These are phyloP conservation scores for Acanthamoeba triangularis DNA, from an alignment of 208 protist species.

Conservation along the genomic window DNA sequence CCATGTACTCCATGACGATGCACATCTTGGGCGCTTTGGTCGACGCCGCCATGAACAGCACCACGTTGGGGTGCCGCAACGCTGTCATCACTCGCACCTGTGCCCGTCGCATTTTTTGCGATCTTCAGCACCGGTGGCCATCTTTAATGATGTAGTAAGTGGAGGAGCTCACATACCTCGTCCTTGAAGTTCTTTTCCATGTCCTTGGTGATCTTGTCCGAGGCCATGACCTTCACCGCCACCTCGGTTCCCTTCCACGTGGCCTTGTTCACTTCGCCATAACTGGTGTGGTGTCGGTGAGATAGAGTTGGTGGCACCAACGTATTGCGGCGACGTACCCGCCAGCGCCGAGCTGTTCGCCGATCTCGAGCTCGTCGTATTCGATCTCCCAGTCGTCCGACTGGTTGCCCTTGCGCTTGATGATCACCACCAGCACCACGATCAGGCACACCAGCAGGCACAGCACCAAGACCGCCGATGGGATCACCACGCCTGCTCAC, in stretches of 20 bases:
- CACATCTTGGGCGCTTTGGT: conserved; percentile 60
- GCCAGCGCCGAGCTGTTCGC: conserved; percentile 43
- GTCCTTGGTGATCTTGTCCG: conserved; percentile 70
- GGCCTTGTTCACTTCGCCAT: conserved; percentile 7
- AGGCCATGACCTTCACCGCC: conserved; percentile 45
- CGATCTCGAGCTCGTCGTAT: conserved; percentile 64
- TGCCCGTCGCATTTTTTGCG: fast-evolving
- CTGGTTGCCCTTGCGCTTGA: not conserved
- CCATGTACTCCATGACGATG: conserved; percentile 70
- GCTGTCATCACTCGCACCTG: conserved; percentile 83
- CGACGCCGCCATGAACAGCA: conserved; percentile 85
- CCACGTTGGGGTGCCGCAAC: conserved; percentile 84
- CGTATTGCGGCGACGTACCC: not conserved
- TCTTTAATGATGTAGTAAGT: too few species aligned
- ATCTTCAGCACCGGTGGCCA: too few species aligned
- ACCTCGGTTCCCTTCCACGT: conserved; percentile 61
- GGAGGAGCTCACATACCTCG: conserved; percentile 11
- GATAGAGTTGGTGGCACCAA: too few species aligned
- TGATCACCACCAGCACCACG: not conserved
- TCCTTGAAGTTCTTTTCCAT: conserved; percentile 64
- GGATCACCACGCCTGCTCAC: not conserved
- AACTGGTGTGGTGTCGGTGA: not conserved
- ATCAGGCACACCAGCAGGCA: not conserved
- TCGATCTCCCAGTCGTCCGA: conserved; percentile 54
- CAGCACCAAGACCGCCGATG: not conserved